Evolutionary conservation across 108 stramenopile genomes (phyloP).

Genomic region (Conticribra weissflogii): DNA sequence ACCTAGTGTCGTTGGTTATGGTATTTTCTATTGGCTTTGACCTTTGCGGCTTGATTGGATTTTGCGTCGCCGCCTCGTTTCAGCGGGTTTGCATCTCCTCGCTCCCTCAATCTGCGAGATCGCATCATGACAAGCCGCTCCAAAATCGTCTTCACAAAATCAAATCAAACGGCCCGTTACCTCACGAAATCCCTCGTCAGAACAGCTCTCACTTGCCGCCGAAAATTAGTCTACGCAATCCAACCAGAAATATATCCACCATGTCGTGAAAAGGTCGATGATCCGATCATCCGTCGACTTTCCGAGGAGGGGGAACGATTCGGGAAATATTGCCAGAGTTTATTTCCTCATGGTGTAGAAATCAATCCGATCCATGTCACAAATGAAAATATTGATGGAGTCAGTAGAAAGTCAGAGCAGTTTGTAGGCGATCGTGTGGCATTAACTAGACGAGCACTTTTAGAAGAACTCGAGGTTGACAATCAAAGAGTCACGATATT

Average conservation of each 20-base stretch:
- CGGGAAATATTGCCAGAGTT: slow-evolving; percentile 45
- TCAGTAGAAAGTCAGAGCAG: background rate
- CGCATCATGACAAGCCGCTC: background rate
- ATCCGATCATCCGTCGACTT: slow-evolving; percentile 33
- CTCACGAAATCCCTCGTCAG: slow-evolving; percentile 59
- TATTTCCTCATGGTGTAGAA: slow-evolving; percentile 53
- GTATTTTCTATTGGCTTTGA: too few species aligned
- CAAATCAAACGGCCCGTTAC: slow-evolving; percentile 36
- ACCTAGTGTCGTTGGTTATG: too few species aligned
- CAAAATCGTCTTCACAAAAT: background rate
- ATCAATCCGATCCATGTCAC: slow-evolving; percentile 11
- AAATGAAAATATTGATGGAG: slow-evolving; percentile 5
- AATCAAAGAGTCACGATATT: slow-evolving; percentile 40
- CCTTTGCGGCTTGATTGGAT: too few species aligned
- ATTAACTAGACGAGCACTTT: slow-evolving; percentile 21
- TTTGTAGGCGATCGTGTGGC: slow-evolving; percentile 9
- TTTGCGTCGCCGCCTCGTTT: too few species aligned
- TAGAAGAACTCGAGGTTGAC: background rate
- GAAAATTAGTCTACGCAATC: slow-evolving; percentile 54
- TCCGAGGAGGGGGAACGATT: slow-evolving; percentile 50
- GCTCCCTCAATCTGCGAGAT: too few species aligned
- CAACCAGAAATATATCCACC: slow-evolving; percentile 32
- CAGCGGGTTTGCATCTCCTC: too few species aligned
- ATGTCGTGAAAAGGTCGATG: slow-evolving; percentile 22
- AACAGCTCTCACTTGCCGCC: slow-evolving; percentile 50